phyloP scores from a whole-genome alignment of 2,329 filamentous ascomycete species.

The Magnaporthiopsis rhizophila region DNA sequence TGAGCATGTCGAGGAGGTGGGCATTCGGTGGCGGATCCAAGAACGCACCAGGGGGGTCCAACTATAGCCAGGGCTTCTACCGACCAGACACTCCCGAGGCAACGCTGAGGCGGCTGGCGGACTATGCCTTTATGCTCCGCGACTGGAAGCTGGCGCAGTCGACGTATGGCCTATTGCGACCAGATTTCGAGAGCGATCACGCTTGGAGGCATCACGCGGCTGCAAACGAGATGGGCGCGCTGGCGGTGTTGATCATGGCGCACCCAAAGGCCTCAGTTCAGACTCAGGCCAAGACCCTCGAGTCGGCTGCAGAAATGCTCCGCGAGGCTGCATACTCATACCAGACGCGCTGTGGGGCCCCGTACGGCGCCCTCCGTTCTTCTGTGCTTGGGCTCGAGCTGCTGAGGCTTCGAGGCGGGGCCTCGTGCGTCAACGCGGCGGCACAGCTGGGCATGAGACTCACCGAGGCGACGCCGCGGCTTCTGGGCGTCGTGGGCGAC shows the following conservation, averaged over 20 bases:
- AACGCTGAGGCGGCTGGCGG: slow-evolving; percentile 83
- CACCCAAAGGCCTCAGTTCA: slow-evolving; percentile 50
- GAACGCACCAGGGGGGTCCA: slow-evolving; percentile 43
- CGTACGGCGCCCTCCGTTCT: slow-evolving; percentile 73
- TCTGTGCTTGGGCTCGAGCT: slow-evolving; percentile 72
- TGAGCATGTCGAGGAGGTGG: slow-evolving; percentile 88
- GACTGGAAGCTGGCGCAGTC: slow-evolving; percentile 91
- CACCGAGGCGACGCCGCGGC: slow-evolving; percentile 58
- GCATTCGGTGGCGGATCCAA: slow-evolving; percentile 62
- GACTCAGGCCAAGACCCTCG: slow-evolving; percentile 31
- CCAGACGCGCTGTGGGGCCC: slow-evolving; percentile 70
- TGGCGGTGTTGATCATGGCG: slow-evolving; percentile 72
- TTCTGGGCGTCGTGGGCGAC: slow-evolving; percentile 68
- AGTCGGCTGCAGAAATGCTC: slow-evolving; percentile 78
- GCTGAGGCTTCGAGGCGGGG: slow-evolving; percentile 69
- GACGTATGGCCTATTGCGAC: slow-evolving; percentile 82
- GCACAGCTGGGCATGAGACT: slow-evolving; percentile 76
- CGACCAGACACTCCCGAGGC: slow-evolving; percentile 78
- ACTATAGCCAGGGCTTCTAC: slow-evolving; percentile 75
- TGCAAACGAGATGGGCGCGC: slow-evolving; percentile 87
- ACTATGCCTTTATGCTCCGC: slow-evolving; percentile 93
- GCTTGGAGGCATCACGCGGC: slow-evolving; percentile 95
- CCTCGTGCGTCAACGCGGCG: slow-evolving; percentile 69
- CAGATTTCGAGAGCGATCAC: slow-evolving; percentile 90
- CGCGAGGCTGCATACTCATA: slow-evolving; percentile 92